Evolutionary conservation across 371 early-diverging fungal species (phyloP).

Genomic region (Synchytrium microbalum): DNA sequence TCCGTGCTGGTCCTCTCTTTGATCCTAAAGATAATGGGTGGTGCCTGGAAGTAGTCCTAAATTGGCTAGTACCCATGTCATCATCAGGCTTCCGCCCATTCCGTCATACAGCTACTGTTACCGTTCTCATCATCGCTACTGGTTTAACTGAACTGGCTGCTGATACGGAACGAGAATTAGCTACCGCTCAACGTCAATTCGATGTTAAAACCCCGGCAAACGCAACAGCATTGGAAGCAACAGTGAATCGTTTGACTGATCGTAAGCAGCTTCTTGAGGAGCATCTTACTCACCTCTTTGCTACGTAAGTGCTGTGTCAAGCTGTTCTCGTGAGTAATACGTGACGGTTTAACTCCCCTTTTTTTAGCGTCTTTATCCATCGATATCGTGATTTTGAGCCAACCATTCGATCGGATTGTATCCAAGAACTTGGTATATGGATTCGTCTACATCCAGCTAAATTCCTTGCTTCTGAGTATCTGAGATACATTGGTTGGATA

Average conservation of each 20-base stretch:
- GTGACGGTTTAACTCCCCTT: background rate
- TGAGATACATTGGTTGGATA: constrained; percentile 80
- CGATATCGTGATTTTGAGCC: constrained; percentile 85
- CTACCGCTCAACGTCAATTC: constrained; percentile 59
- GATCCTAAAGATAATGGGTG: constrained; percentile 11
- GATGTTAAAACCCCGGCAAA: constrained; percentile 29
- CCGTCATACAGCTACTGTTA: constrained; percentile 76
- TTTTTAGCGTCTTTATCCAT: constrained; percentile 67
- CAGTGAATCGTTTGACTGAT: constrained; percentile 52
- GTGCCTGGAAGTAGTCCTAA: constrained; percentile 23
- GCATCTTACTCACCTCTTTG: background rate
- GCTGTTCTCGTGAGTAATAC: background rate
- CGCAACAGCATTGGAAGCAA: constrained; percentile 23
- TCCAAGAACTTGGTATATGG: constrained; percentile 72
- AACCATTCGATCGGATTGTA: constrained; percentile 73
- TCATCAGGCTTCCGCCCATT: constrained; percentile 75
- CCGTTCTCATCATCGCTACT: constrained; percentile 53
- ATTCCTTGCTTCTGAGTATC: constrained; percentile 64
- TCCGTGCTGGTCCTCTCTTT: constrained; percentile 1
- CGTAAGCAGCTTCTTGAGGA: constrained; percentile 26
- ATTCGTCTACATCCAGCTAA: constrained; percentile 55
- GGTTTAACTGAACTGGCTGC: constrained; percentile 53
- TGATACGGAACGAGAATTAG: constrained; percentile 47
- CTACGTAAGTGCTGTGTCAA: background rate
- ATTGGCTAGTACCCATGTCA: constrained; percentile 32